phyloP scores from a whole-genome alignment of 768 basidiomycete species.

The Boletus insuetus region DNA sequence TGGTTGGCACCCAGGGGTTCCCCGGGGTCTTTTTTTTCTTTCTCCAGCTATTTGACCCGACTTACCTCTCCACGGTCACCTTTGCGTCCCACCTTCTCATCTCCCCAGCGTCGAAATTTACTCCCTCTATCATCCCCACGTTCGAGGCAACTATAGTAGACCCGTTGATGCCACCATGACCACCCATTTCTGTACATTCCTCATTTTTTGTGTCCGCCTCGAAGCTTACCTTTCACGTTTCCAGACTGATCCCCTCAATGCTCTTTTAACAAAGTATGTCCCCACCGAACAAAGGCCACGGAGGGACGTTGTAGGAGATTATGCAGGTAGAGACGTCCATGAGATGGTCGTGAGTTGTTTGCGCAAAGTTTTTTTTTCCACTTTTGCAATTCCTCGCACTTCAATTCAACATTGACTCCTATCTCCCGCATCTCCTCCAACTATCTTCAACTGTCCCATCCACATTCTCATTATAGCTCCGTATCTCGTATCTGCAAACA shows the following conservation, averaged over 20 bases:
- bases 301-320: conserved; percentile 74
- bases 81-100: not conserved
- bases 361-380: conserved; percentile 5
- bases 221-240: conserved; percentile 1
- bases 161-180: conserved; percentile 3
- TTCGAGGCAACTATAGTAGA: conserved; percentile 5
- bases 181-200: conserved; percentile 5
- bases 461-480: conserved; percentile 15
- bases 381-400: conserved; percentile 7
- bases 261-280: conserved; percentile 81
- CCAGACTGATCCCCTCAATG: conserved; percentile 81
- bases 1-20: conserved; percentile 45
- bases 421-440: conserved; percentile 9
- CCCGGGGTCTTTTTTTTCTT: conserved; percentile 40
- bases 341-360: conserved; percentile 68
- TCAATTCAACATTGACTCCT: conserved; percentile 2
- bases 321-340: conserved; percentile 69
- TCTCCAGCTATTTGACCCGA: conserved; percentile 30
- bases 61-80: not conserved
- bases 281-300: conserved; percentile 71
- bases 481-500: conserved; percentile 21
- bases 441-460: conserved; percentile 4
- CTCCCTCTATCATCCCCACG: not conserved
- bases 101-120: conserved; percentile 4
- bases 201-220: not conserved